Base-by-base conservation (phyloP, 2,329 filamentous ascomycete species). In the Parastagonospora nodorum region DNA sequence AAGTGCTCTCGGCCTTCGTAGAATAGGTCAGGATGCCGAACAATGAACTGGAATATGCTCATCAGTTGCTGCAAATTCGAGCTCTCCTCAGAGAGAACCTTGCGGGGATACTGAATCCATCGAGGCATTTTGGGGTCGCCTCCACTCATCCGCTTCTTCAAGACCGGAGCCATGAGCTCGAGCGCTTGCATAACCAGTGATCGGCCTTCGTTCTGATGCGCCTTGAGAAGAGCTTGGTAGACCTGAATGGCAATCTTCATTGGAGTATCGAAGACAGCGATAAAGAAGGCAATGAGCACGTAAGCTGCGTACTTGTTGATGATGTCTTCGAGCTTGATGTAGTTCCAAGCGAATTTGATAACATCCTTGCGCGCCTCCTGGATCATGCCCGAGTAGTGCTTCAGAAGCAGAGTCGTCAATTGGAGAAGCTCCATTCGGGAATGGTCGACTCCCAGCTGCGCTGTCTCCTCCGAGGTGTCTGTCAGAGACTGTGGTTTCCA, bases 281-380 rank as follows among this genome's bases (percentile, higher is more conserved):
- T 97, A 77, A 99, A 99, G 74, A 97, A 99, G 2, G 90, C 92
- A 54, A 99, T 95, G 5, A 99, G 86, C 5, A 97, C 93, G 66
- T 99, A 99, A 2, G 94, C 92, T 0, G 93, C 94, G 72, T 97
- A 94, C 74, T 99, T 99, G 79, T 97, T 99, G 78, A 99, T 96
- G 50, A 96, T 90, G 73, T 99, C 94, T 68, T 99, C 95, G n/a
- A 99, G 83, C 56, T 69, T 68, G 65, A 99, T 99, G 69, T 96
- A 97, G 14, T 92, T 96, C 94, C 94, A 99, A 2, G 92, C 92
- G 74, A 97, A 99, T 75, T 97, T 97, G 68, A 99, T 99, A 55
- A 99, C 93, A 58, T 99, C 94, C 74, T 99, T 99, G 32, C 95
- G 87, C 2, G 90, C 88, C 66, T 97, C 94, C 61, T 95, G 89